phyloP scores from a whole-genome alignment of 441 rosid species.

The Euphorbia schlechtendalii region DNA sequence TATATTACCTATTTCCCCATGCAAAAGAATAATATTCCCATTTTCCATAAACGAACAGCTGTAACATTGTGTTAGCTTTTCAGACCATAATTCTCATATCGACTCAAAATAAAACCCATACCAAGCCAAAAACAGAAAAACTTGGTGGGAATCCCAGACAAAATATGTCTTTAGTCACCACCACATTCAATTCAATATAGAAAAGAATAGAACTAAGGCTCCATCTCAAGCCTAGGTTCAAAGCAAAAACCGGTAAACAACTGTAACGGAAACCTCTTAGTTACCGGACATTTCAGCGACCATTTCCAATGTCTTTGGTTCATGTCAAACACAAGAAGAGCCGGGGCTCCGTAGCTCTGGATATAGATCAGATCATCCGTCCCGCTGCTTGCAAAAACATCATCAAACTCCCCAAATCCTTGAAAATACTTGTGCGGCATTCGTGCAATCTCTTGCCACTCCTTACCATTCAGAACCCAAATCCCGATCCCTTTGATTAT shows the following conservation, averaged over 20 bases:
- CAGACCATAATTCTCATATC: too few relatives aligned
- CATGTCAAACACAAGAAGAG: conserved; percentile 65
- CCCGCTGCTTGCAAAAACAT: conserved; percentile 88
- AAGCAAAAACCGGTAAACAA: conserved; percentile 91
- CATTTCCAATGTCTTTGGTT: conserved; percentile 69
- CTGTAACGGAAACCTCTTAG: conserved; percentile 89
- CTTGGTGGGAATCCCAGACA: too few relatives aligned
- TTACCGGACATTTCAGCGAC: conserved; percentile 79
- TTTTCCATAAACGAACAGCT: too few relatives aligned
- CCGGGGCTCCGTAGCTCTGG: conserved; percentile 83
- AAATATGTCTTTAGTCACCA: too few relatives aligned
- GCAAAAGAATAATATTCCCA: too few relatives aligned
- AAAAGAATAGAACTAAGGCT: too few relatives aligned
- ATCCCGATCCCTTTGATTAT: conserved; percentile 89
- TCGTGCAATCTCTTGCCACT: conserved; percentile 70
- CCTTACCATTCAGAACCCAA: conserved; percentile 66
- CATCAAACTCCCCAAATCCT: conserved; percentile 95
- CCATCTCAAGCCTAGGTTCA: conserved; percentile 79
- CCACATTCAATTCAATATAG: too few relatives aligned
- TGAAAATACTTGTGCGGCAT: conserved; percentile 89
- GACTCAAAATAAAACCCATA: too few relatives aligned
- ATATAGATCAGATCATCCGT: conserved; percentile 65
- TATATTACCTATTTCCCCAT: too few relatives aligned
- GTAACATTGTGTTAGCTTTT: too few relatives aligned
- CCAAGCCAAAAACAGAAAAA: too few relatives aligned